Percentiles rank a stretch among this genome's conserved stretches.
Conservation (phyloP, 169 alveolate genomes). For the Eimeria sp. region DNA sequence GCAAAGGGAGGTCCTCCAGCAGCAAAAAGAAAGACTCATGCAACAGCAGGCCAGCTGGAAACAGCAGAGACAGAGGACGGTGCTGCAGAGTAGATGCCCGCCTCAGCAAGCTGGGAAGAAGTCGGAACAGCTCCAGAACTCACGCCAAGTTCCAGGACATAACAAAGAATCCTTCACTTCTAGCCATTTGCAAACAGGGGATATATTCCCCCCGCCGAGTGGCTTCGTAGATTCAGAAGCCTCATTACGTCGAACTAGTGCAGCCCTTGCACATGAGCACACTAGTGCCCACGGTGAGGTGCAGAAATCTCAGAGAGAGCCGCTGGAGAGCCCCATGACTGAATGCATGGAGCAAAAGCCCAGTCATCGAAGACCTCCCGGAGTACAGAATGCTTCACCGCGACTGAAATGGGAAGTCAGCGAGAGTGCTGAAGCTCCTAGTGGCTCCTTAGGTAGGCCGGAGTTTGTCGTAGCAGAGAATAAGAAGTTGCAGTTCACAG, state of each 20-base stretch:
- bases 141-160: not conserved
- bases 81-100: not conserved
- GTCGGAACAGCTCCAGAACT: not conserved
- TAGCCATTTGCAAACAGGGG: not conserved
- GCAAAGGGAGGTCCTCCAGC: constrained; percentile 60
- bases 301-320: not conserved
- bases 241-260: not conserved
- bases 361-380: not conserved
- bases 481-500: constrained; percentile 27
- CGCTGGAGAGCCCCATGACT: not conserved
- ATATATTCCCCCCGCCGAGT: not conserved
- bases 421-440: not conserved
- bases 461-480: not conserved
- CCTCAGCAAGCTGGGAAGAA: not conserved
- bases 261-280: not conserved
- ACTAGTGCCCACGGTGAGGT: not conserved
- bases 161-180: not conserved
- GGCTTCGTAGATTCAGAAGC: not conserved
- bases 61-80: constrained; percentile 39
- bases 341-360: not conserved
- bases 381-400: not conserved
- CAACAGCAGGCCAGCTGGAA: constrained; percentile 52
- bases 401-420: constrained; percentile 55
- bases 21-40: constrained; percentile 57
- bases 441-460: not conserved